Percentiles rank a stretch among this genome's conserved stretches.
phyloP scores from a whole-genome alignment of 306 rosid genomes.

The Cicer cuneatum region DNA sequence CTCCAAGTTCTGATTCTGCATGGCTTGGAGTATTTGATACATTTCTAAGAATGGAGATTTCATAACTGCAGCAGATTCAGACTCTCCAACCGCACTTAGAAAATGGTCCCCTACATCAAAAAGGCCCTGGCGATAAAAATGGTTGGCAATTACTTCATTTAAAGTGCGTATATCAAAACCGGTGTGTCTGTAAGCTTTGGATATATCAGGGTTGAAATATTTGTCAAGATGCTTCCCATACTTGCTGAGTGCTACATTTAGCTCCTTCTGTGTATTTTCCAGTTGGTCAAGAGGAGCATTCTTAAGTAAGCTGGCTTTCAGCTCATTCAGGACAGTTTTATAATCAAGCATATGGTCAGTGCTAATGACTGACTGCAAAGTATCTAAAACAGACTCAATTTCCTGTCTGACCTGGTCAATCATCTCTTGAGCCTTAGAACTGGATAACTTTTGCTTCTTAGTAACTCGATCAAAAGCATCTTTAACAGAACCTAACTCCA shows the following conservation, averaged over 20 bases:
- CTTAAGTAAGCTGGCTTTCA: conserved; percentile 62
- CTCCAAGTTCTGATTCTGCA: conserved; percentile 65
- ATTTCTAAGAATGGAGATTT: conserved; percentile 80
- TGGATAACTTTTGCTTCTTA: conserved; percentile 78
- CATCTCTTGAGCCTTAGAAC: conserved; percentile 73
- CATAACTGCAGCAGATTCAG: conserved; percentile 63
- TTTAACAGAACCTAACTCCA: conserved; percentile 78
- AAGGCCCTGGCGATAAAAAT: conserved; percentile 83
- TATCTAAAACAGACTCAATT: conserved; percentile 62
- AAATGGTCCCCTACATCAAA: conserved; percentile 85
- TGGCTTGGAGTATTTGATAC: conserved; percentile 79
- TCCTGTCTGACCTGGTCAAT: conserved; percentile 69
- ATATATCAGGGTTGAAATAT: conserved; percentile 79
- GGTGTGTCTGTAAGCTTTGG: conserved; percentile 83
- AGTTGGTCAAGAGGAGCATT: conserved; percentile 65
- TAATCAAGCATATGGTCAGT: conserved; percentile 36
- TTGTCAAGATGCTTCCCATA: conserved; percentile 84
- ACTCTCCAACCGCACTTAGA: conserved; percentile 61
- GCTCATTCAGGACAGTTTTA: conserved; percentile 60
- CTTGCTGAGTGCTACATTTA: conserved; percentile 77
- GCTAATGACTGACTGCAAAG: conserved; percentile 57
- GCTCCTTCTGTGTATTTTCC: conserved; percentile 81
- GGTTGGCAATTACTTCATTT: conserved; percentile 77
- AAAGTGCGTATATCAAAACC: conserved; percentile 66
- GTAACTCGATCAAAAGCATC: conserved; percentile 80